Evolutionary conservation across 1,139 yeast species (phyloP).

Genomic region (Yamadazyma dendronema): DNA sequence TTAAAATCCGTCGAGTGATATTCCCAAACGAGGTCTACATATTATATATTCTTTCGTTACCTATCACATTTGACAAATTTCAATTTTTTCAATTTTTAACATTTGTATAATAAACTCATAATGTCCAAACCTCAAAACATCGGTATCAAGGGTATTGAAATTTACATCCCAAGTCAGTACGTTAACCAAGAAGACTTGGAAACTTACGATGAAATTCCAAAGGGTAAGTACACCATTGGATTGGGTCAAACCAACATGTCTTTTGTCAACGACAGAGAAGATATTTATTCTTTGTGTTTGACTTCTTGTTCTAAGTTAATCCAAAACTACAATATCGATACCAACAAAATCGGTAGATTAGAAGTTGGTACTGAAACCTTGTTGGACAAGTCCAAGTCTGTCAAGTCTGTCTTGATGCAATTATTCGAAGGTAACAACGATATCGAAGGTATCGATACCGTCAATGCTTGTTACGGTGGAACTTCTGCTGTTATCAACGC

Average conservation of each 20-base stretch:
- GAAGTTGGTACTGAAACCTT: slow-evolving; percentile 99
- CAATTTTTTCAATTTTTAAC: no score
- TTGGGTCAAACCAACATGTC: slow-evolving; percentile 98
- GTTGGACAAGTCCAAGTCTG: slow-evolving; percentile 95
- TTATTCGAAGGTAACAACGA: slow-evolving; percentile 86
- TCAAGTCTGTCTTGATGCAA: slow-evolving; percentile 94
- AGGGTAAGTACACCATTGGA: slow-evolving; percentile 98
- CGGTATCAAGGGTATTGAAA: slow-evolving; percentile 95
- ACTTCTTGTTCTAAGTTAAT: slow-evolving; percentile 79
- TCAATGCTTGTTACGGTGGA: slow-evolving; percentile 99
- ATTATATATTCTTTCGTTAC: neutral
- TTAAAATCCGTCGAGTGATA: neutral
- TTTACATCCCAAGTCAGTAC: slow-evolving; percentile 79
- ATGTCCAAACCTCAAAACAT: slow-evolving; percentile 51
- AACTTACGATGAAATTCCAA: slow-evolving; percentile 76
- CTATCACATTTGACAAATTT: neutral
- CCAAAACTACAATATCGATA: slow-evolving; percentile 78
- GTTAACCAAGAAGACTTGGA: slow-evolving; percentile 91
- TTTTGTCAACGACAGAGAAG: slow-evolving; percentile 96
- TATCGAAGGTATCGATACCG: slow-evolving; percentile 93
- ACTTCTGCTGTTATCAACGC: slow-evolving; percentile 93
- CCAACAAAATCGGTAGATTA: slow-evolving; percentile 81
- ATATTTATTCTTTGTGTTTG: slow-evolving; percentile 86
- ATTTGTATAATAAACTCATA: neutral
- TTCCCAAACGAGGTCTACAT: neutral